These are phyloP conservation scores for Pseudozyma tsukubaensis DNA, from an alignment of 1,284 basidiomycete species.

Conservation along the genomic window DNA sequence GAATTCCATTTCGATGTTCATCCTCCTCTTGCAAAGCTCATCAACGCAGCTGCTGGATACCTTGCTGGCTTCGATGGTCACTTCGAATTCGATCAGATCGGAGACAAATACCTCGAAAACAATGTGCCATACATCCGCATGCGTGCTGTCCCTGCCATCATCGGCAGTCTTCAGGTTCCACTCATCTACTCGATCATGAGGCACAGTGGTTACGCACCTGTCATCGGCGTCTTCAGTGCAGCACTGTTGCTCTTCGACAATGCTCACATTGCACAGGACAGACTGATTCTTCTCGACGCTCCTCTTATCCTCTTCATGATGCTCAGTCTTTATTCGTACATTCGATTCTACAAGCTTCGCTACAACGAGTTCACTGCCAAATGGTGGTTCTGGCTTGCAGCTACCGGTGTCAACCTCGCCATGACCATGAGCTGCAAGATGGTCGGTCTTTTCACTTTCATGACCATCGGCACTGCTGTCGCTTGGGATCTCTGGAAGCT, in stretches of 20 bases:
- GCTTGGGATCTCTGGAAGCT: constrained; percentile 94
- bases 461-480: constrained; percentile 89
- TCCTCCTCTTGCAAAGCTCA: constrained; percentile 76
- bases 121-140: constrained; percentile 95
- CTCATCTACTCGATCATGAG: constrained; percentile 97
- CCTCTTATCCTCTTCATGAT: constrained; percentile 95
- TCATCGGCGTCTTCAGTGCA: constrained; percentile 89
- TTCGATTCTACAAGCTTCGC: constrained; percentile 93
- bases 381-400: constrained; percentile 95
- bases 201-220: constrained; percentile 91
- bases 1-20: constrained; percentile 99
- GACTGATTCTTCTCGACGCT: constrained; percentile 94
- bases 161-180: constrained; percentile 89
- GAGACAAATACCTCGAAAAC: constrained; percentile 86
- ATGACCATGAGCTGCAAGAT: constrained; percentile 98
- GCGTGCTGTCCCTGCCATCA: constrained; percentile 87
- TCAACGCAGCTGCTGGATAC: constrained; percentile 86
- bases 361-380: constrained; percentile 73
- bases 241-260: constrained; percentile 92
- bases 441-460: constrained; percentile 92
- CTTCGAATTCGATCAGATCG: constrained; percentile 94
- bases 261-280: constrained; percentile 92
- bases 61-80: constrained; percentile 94
- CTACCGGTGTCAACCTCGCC: constrained; percentile 92
- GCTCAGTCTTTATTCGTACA: constrained; percentile 91